phyloP scores from a whole-genome alignment of 768 basidiomycete genomes.

The Lentinula aciculospora region DNA sequence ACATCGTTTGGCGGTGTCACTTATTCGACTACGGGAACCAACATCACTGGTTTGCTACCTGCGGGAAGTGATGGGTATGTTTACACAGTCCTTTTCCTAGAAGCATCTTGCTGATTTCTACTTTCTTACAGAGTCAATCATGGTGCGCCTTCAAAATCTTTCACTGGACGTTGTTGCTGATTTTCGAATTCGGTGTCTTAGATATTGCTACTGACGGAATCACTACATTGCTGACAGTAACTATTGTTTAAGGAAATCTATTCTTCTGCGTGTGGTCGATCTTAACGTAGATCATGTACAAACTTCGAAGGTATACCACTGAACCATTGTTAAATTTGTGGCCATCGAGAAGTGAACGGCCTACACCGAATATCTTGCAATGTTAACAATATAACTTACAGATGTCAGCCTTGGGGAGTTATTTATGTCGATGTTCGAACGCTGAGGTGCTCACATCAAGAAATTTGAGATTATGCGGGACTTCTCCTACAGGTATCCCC shows the following conservation, averaged over 20 bases:
- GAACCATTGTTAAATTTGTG: too few relatives aligned
- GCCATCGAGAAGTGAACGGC: too few relatives aligned
- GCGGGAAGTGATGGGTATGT: slow-evolving; percentile 25
- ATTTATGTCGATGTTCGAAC: too few relatives aligned
- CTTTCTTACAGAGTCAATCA: not conserved
- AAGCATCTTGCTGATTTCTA: not conserved
- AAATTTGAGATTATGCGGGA: too few relatives aligned
- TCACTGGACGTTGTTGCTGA: not conserved
- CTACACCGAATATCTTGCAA: too few relatives aligned
- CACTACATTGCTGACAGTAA: slow-evolving; percentile 36
- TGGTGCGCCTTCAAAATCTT: not conserved
- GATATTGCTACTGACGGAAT: slow-evolving; percentile 41
- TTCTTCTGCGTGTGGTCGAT: not conserved
- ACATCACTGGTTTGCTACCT: slow-evolving; percentile 33
- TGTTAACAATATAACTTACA: too few relatives aligned
- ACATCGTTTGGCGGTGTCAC: slow-evolving; percentile 23
- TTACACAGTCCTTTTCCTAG: slow-evolving; percentile 22
- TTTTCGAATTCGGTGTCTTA: slow-evolving; percentile 13
- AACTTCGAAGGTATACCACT: too few relatives aligned
- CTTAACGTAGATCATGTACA: too few relatives aligned
- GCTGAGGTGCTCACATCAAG: too few relatives aligned
- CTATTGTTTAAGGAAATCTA: slow-evolving; percentile 19
- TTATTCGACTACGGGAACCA: slow-evolving; percentile 28
- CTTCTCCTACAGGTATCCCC: too few relatives aligned
- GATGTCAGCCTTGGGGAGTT: too few relatives aligned